phyloP scores from a whole-genome alignment of 257 asterid genomes.

The Mitragyna speciosa region DNA sequence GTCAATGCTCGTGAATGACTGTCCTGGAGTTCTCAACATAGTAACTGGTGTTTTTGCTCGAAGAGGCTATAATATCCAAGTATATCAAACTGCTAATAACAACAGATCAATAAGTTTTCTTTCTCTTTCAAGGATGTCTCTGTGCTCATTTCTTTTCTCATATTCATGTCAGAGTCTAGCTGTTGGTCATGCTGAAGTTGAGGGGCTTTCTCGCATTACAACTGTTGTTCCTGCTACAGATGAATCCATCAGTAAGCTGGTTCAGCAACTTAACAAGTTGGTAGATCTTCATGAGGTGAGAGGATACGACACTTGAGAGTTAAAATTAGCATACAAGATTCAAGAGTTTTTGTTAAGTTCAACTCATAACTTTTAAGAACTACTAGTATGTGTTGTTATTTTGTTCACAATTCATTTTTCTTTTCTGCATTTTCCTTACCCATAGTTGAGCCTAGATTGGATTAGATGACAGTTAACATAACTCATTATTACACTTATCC shows the following conservation, averaged over 20 bases:
- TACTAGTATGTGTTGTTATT: background rate
- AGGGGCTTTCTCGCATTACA: conserved; percentile 93
- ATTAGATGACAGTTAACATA: background rate
- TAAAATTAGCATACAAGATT: background rate
- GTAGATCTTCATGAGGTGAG: conserved; percentile 95
- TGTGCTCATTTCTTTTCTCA: conserved; percentile 15
- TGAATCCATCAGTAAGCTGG: conserved; percentile 79
- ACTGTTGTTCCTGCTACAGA: conserved; percentile 98
- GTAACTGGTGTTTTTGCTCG: conserved; percentile 94
- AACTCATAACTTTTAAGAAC: background rate
- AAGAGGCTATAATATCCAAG: conserved; percentile 96
- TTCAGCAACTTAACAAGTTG: conserved; percentile 81
- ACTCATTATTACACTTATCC: background rate
- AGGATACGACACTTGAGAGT: background rate
- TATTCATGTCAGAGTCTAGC: conserved; percentile 76
- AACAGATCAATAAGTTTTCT: conserved; percentile 2
- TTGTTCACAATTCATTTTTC: background rate
- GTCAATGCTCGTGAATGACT: conserved; percentile 89
- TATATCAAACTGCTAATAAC: conserved; percentile 18
- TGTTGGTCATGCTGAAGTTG: conserved; percentile 94
- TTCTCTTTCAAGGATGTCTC: conserved; percentile 9
- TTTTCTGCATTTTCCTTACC: background rate
- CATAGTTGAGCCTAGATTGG: background rate
- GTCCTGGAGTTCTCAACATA: conserved; percentile 95
- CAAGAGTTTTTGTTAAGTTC: background rate